These are phyloP conservation scores for Cairneyella variabilis DNA, from an alignment of 495 filamentous ascomycete species.

Conservation along the genomic window DNA sequence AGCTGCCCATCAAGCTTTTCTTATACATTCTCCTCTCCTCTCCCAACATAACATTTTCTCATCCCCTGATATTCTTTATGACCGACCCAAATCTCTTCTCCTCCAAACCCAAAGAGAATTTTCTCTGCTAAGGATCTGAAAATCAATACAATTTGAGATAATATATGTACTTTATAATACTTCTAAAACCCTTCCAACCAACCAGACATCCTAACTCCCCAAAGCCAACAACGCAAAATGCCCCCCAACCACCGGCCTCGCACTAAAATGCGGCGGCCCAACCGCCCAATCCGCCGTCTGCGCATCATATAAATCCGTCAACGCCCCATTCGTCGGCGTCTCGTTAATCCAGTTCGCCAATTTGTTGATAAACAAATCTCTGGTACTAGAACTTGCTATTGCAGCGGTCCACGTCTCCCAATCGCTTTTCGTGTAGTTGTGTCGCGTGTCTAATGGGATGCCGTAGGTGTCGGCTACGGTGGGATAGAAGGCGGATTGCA, in stretches of 20 bases:
- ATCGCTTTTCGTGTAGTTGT: constrained; percentile 80
- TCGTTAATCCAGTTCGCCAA: constrained; percentile 75
- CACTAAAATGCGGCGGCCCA: constrained; percentile 50
- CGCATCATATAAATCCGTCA: constrained; percentile 80
- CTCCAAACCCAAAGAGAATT: not conserved
- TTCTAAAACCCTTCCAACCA: not conserved
- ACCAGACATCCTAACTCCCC: not conserved
- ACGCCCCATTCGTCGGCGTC: constrained; percentile 64
- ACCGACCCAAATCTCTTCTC: too few species aligned
- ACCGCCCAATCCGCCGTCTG: constrained; percentile 43
- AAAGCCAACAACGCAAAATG: constrained; percentile 78
- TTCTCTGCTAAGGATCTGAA: too few species aligned
- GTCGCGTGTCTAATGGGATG: constrained; percentile 79
- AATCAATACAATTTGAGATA: too few species aligned
- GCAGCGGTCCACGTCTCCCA: constrained; percentile 87
- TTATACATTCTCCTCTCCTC: too few species aligned
- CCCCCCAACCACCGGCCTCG: constrained; percentile 77
- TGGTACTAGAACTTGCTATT: constrained; percentile 54
- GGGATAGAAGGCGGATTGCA: constrained; percentile 78
- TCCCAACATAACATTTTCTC: too few species aligned
- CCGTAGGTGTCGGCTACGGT: constrained; percentile 69
- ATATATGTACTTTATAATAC: not conserved
- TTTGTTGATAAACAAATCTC: constrained; percentile 60
- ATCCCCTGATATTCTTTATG: too few species aligned
- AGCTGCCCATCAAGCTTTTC: too few species aligned